phyloP scores from a whole-genome alignment of 306 rosid genomes.

The Pterocarpus macrocarpus region DNA sequence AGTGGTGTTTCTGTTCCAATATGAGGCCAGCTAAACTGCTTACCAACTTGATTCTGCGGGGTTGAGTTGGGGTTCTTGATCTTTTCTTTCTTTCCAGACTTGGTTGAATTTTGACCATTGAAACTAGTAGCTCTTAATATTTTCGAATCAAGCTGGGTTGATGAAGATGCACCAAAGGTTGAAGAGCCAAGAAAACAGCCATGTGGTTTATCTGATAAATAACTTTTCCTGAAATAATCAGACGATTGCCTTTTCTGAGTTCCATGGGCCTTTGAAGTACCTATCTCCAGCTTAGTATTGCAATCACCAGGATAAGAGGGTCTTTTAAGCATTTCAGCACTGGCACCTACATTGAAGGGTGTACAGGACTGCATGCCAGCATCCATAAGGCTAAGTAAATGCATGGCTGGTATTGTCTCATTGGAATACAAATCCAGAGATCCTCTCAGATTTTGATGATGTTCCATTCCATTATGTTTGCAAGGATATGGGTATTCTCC shows the following conservation, averaged over 20 bases:
- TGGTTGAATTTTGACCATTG: conserved; percentile 56
- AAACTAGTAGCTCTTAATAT: conserved; percentile 49
- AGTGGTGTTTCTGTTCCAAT: conserved; percentile 52
- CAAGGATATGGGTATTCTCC: conserved; percentile 67
- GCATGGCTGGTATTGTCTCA: conserved; percentile 98
- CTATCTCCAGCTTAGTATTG: conserved; percentile 63
- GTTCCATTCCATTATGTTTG: conserved; percentile 64
- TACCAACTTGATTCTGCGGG: conserved; percentile 52
- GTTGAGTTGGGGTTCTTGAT: conserved; percentile 55
- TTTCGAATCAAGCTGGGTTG: conserved; percentile 59
- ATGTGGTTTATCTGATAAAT: conserved; percentile 62
- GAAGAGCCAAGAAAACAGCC: conserved; percentile 64
- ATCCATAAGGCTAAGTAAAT: conserved; percentile 98
- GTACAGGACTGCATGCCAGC: conserved; percentile 82
- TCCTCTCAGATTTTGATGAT: conserved; percentile 64
- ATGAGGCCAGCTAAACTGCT: conserved; percentile 48
- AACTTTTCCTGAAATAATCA: conserved; percentile 55
- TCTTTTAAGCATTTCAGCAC: conserved; percentile 64
- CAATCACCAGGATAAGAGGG: conserved; percentile 63
- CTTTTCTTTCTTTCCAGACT: conserved; percentile 69
- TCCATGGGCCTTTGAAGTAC: conserved; percentile 61
- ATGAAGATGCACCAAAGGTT: conserved; percentile 63
- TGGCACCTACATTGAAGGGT: conserved; percentile 62
- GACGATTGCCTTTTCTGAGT: conserved; percentile 57
- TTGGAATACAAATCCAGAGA: conserved; percentile 84